Percentiles rank a stretch among this genome's conserved stretches.
These are phyloP conservation scores for Metarhizium guizhouense DNA, from an alignment of 2,329 filamentous ascomycete species.

Conservation along the genomic window DNA sequence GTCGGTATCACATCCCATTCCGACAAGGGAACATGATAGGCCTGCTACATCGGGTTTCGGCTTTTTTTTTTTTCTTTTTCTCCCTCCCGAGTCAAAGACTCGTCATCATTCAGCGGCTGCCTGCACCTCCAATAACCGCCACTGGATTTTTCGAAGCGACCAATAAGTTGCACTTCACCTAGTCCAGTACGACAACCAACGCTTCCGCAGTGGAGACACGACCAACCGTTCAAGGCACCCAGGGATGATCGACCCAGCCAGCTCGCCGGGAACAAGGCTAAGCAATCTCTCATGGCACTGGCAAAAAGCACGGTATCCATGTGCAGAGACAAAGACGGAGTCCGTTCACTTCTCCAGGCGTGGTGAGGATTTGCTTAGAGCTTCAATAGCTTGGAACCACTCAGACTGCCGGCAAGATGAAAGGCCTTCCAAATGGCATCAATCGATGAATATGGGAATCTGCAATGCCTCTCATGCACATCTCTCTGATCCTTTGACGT, in stretches of 20 bases:
- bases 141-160: too few species aligned
- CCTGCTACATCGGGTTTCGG: too few species aligned
- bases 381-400: background rate
- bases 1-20: too few species aligned
- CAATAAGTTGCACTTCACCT: too few species aligned
- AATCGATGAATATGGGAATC: background rate
- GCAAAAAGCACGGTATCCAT: conserved; percentile 6
- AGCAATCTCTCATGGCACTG: conserved; percentile 5
- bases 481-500: background rate
- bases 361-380: background rate
- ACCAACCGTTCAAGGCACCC: background rate
- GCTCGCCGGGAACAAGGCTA: background rate
- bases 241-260: background rate
- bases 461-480: background rate
- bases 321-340: conserved; percentile 5
- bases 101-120: too few species aligned
- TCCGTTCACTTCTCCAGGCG: background rate
- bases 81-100: too few species aligned
- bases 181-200: too few species aligned
- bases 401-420: background rate
- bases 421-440: background rate
- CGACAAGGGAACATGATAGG: too few species aligned
- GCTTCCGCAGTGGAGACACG: too few species aligned
- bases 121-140: too few species aligned
- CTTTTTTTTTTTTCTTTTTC: too few species aligned